Conservation (phyloP, 2,329 filamentous ascomycete species). For the Byssoonygena ceratinophila region DNA sequence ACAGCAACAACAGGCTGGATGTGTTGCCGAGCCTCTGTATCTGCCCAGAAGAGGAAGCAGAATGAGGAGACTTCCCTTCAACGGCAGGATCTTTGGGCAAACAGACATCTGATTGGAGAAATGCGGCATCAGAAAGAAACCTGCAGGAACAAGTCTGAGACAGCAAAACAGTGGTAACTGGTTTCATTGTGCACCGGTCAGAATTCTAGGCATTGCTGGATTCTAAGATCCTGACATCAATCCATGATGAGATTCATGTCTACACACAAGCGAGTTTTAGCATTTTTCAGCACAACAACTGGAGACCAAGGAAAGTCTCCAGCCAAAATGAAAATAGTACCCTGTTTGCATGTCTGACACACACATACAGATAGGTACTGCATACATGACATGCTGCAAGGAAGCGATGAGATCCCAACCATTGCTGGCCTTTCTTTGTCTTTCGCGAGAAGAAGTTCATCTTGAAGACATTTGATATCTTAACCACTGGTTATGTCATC, state of each 20-base stretch:
- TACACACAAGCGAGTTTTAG: too few relatives aligned
- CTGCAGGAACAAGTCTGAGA: too few relatives aligned
- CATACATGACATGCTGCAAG: not conserved
- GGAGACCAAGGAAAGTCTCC: not conserved
- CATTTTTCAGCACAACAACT: too few relatives aligned
- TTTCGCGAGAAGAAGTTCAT: not conserved
- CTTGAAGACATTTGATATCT: not conserved
- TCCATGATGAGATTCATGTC: too few relatives aligned
- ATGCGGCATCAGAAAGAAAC: too few relatives aligned
- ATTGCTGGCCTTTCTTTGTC: not conserved
- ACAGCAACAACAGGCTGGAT: not conserved
- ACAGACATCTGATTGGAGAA: not conserved
- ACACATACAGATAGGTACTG: not conserved
- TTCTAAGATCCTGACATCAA: too few relatives aligned
- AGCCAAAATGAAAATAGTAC: not conserved
- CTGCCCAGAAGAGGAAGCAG: not conserved
- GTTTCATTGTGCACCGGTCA: too few relatives aligned
- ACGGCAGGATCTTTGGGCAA: not conserved
- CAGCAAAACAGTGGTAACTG: too few relatives aligned
- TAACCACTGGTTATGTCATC: not conserved
- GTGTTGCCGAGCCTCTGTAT: not conserved
- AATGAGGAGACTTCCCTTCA: not conserved
- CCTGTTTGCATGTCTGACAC: not conserved
- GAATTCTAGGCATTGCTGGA: too few relatives aligned
- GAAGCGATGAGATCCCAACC: not conserved